phyloP scores from a whole-genome alignment of 495 filamentous ascomycete species.

The Annulohypoxylon bovei region DNA sequence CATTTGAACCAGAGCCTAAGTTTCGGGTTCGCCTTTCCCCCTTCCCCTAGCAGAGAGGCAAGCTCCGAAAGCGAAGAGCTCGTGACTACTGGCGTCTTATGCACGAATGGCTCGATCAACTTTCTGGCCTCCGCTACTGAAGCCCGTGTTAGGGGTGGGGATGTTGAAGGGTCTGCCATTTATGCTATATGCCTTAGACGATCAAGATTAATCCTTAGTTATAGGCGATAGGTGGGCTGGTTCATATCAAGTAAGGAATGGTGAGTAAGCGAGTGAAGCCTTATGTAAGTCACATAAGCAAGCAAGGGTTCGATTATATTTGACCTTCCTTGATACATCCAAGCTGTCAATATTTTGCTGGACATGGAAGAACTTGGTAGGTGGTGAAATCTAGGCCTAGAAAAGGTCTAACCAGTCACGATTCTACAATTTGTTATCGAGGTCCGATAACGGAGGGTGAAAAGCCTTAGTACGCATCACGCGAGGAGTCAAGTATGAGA shows the following conservation, averaged over 20 bases:
- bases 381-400: slow-evolving; percentile 1
- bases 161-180: slow-evolving; percentile 63
- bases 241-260: too few species aligned
- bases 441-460: slow-evolving; percentile 39
- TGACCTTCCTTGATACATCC: neutral
- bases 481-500: neutral
- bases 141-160: slow-evolving; percentile 70
- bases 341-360: neutral
- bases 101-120: slow-evolving; percentile 79
- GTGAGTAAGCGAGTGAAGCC: neutral
- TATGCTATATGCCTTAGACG: neutral
- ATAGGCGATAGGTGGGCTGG: too few species aligned
- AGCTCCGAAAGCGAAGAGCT: slow-evolving; percentile 74
- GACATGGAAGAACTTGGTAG: neutral
- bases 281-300: neutral
- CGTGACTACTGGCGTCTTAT: slow-evolving; percentile 85
- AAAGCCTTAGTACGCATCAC: neutral
- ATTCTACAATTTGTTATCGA: slow-evolving; percentile 31
- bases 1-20: slow-evolving; percentile 93
- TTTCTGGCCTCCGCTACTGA: slow-evolving; percentile 75
- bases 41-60: slow-evolving; percentile 68
- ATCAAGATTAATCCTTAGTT: neutral
- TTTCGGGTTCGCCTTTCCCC: slow-evolving; percentile 69
- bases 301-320: neutral
- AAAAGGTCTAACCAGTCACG: slow-evolving; percentile 26